Evolutionary conservation across 2,329 filamentous ascomycete genomes (phyloP).

Genomic region (Penicillium digitatum): DNA sequence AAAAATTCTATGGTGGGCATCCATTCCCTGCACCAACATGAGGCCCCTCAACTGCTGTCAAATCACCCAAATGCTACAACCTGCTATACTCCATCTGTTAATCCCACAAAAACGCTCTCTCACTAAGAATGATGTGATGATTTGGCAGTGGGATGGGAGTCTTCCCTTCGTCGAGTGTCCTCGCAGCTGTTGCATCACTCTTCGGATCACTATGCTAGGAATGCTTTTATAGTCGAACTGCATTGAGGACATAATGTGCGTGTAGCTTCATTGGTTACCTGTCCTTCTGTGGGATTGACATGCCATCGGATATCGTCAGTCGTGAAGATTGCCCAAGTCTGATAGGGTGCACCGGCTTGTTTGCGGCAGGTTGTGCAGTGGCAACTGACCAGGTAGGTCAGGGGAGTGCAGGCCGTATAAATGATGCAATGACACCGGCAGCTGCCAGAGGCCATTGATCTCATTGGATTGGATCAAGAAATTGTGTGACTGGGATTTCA

Average conservation of each 20-base stretch:
- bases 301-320: slow-evolving; percentile 33
- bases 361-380: slow-evolving; percentile 51
- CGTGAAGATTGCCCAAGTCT: slow-evolving; percentile 43
- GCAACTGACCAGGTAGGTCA: slow-evolving; percentile 41
- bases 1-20: neutral
- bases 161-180: slow-evolving; percentile 40
- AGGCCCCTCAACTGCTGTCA: neutral
- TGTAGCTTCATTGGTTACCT: slow-evolving; percentile 41
- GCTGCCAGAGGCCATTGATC: slow-evolving; percentile 36
- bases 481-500: neutral
- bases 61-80: neutral
- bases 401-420: slow-evolving; percentile 39
- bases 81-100: slow-evolving; percentile 13
- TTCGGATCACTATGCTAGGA: slow-evolving; percentile 34
- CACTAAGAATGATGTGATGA: slow-evolving; percentile 46
- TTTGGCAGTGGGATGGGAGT: slow-evolving; percentile 23
- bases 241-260: slow-evolving; percentile 47
- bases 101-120: slow-evolving; percentile 38
- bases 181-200: slow-evolving; percentile 36
- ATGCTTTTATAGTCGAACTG: slow-evolving; percentile 47
- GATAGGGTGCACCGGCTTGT: slow-evolving; percentile 45
- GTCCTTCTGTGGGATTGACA: slow-evolving; percentile 31
- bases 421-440: slow-evolving; percentile 45
- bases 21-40: neutral
- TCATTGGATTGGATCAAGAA: neutral